A percentile compares a stretch with the other conserved stretches of the same genome.
Conservation (phyloP, 2,329 filamentous ascomycete genomes). For the Pyrenophora seminiperda region DNA sequence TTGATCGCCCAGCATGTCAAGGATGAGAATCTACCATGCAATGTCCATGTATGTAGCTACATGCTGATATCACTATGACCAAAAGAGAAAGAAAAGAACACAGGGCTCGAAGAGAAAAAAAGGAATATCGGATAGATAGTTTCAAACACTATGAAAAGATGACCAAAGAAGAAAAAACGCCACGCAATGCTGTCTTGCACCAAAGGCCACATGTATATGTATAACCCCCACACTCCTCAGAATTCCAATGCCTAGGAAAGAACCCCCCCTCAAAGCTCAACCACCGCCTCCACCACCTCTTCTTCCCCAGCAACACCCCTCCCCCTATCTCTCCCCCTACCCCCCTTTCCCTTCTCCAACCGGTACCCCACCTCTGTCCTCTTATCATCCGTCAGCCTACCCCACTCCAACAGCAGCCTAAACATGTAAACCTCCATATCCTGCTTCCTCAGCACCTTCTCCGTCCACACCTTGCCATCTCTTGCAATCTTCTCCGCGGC, state of each 20-base stretch:
- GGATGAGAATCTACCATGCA: no score
- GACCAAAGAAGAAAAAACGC: not conserved
- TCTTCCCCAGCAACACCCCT: not conserved
- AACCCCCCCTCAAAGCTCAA: not conserved
- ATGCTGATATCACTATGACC: no score
- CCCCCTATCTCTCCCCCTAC: not conserved
- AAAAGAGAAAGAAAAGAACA: no score
- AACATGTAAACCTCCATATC: conserved; percentile 86
- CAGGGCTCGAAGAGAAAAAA: no score
- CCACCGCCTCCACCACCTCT: conserved; percentile 5
- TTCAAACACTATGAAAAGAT: no score
- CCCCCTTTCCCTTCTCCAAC: conserved; percentile 22
- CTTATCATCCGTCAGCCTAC: conserved; percentile 43
- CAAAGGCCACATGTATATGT: no score
- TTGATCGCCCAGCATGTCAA: no score
- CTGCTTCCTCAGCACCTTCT: conserved; percentile 45
- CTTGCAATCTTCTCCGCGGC: conserved; percentile 43
- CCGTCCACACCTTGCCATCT: conserved; percentile 39
- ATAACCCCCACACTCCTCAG: no score
- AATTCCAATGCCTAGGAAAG: no score
- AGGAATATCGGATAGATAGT: no score
- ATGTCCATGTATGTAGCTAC: no score
- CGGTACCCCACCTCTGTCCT: conserved; percentile 44
- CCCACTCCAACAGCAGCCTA: conserved; percentile 74
- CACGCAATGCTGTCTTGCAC: conserved; percentile 4